Percentiles rank a stretch among this genome's conserved stretches.
Evolutionary conservation across 2,329 filamentous ascomycete species (phyloP).

Genomic region (Fusarium sp.): DNA sequence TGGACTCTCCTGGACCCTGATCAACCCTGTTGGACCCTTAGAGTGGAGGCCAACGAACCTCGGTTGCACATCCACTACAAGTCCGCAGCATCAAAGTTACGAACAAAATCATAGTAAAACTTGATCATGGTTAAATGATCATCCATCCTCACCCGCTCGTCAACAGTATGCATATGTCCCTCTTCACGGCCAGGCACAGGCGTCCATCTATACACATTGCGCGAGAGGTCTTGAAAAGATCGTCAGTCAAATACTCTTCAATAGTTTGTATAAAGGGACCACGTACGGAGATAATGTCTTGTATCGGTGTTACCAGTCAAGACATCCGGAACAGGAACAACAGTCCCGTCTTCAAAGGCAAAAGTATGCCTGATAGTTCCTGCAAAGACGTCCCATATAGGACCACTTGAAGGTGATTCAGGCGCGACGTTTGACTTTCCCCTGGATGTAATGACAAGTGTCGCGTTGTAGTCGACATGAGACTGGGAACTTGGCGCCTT

Average conservation of each 20-base stretch:
- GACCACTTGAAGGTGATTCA: slow-evolving; percentile 67
- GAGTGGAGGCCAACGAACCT: too few species aligned
- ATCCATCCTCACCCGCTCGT: slow-evolving; percentile 58
- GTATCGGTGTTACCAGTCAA: slow-evolving; percentile 63
- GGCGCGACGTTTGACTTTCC: slow-evolving; percentile 58
- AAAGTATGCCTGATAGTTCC: slow-evolving; percentile 64
- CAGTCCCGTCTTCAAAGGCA: slow-evolving; percentile 63
- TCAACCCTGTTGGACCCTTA: too few species aligned
- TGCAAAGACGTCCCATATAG: slow-evolving; percentile 64
- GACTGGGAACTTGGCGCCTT: background rate
- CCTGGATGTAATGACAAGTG: background rate
- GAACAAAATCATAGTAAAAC: slow-evolving; percentile 62
- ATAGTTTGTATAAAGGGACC: too few species aligned
- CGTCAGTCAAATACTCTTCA: background rate
- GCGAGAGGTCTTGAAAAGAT: slow-evolving; percentile 47
- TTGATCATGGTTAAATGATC: slow-evolving; percentile 59
- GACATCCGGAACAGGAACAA: slow-evolving; percentile 66
- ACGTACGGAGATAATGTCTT: slow-evolving; percentile 58
- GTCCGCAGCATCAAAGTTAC: slow-evolving; percentile 61
- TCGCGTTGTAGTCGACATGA: background rate
- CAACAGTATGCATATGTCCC: slow-evolving; percentile 59
- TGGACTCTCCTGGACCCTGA: too few species aligned
- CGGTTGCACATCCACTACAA: slow-evolving; percentile 22
- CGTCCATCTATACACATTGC: slow-evolving; percentile 61
- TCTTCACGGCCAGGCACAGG: slow-evolving; percentile 52